These are phyloP conservation scores for Viola pubescens DNA, from an alignment of 441 rosid genomes.

Conservation along the genomic window DNA sequence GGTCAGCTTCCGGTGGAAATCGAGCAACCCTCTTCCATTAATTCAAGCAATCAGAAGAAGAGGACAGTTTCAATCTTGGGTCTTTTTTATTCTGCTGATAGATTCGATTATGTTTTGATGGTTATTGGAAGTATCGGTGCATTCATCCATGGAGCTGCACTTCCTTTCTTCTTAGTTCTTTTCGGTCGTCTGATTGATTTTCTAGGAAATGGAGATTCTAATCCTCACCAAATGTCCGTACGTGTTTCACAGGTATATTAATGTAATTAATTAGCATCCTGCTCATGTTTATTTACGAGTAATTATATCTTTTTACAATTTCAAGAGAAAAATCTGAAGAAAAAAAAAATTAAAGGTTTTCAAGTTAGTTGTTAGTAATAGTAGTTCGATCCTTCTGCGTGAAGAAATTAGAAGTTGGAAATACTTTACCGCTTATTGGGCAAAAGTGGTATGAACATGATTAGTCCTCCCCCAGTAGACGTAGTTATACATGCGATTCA, in stretches of 20 bases:
- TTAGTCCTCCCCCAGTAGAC: too few relatives aligned
- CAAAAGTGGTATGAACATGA: too few relatives aligned
- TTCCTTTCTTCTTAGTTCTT: conserved; percentile 58
- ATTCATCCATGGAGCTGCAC: conserved; percentile 53
- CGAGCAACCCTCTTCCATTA: conserved; percentile 13
- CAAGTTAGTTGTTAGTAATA: too few relatives aligned
- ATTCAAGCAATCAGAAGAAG: conserved; percentile 17
- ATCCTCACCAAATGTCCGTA: conserved; percentile 46
- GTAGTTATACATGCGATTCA: too few relatives aligned
- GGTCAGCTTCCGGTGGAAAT: background rate
- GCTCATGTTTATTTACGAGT: too few relatives aligned
- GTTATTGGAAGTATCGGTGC: conserved; percentile 52
- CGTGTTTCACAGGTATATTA: conserved; percentile 49
- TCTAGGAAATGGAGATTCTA: conserved; percentile 45
- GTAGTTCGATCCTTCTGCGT: too few relatives aligned
- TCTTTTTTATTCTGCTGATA: conserved; percentile 58
- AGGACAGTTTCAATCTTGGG: conserved; percentile 46
- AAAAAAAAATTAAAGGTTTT: too few relatives aligned
- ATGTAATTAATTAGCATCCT: background rate
- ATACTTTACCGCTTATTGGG: too few relatives aligned
- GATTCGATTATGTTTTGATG: conserved; percentile 47
- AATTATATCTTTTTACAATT: too few relatives aligned
- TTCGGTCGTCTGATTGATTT: conserved; percentile 70
- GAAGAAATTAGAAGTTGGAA: too few relatives aligned
- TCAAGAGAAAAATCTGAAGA: too few relatives aligned